Evolutionary conservation across 805 yeast species (phyloP).

Genomic region (Cyberlindnera suaveolens): DNA sequence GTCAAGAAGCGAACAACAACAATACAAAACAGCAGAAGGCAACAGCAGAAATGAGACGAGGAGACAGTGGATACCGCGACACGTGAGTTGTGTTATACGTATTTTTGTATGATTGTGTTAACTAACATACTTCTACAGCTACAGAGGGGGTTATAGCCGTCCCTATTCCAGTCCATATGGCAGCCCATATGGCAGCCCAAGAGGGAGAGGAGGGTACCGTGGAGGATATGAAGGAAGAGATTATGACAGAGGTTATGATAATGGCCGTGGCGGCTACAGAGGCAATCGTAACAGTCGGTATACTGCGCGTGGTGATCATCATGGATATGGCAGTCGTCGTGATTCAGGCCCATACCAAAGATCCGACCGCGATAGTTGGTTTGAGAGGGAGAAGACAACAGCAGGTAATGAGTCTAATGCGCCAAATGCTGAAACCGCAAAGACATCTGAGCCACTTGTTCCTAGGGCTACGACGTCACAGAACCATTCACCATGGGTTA

Average conservation of each 20-base stretch:
- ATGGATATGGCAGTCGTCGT: too few species aligned
- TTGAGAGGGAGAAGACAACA: too few species aligned
- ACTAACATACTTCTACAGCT: neutral
- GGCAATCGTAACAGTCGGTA: slow-evolving; percentile 1
- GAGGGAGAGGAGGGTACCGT: slow-evolving; percentile 1
- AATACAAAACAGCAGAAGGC: neutral
- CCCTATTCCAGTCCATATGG: slow-evolving; percentile 6
- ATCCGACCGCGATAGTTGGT: too few species aligned
- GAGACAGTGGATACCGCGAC: slow-evolving; percentile 1
- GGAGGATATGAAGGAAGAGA: slow-evolving; percentile 3
- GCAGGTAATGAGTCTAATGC: neutral
- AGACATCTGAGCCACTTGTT: neutral
- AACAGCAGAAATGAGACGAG: neutral
- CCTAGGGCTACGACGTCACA: neutral
- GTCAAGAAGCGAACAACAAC: too few species aligned
- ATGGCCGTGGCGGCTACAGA: neutral
- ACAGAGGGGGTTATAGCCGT: slow-evolving; percentile 12
- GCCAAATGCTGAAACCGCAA: neutral
- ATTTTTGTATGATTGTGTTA: neutral
- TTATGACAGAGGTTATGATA: neutral
- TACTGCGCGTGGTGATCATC: too few species aligned
- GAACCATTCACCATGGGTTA: slow-evolving; percentile 10
- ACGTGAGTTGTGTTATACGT: neutral
- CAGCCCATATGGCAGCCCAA: slow-evolving; percentile 5
- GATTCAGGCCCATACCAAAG: too few species aligned